A percentile compares a stretch with the other conserved stretches of the same genome.
Conservation (phyloP, 2,329 filamentous ascomycete species). For the Hortaea sp. region DNA sequence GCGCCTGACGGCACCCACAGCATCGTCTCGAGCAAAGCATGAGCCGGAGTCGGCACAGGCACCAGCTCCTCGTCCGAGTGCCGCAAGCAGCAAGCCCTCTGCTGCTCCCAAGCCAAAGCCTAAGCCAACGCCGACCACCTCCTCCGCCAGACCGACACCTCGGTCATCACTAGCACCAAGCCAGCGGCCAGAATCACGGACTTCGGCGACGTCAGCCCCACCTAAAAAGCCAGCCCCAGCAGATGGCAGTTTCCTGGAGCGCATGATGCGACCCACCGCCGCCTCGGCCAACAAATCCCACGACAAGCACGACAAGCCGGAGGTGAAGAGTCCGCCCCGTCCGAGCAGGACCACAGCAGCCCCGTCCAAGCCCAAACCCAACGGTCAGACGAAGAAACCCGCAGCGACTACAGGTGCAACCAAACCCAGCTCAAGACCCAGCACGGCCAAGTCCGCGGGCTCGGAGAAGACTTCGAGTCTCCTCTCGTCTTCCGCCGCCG, state of each 20-base stretch:
- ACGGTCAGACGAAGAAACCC: conserved; percentile 3
- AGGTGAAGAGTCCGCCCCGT: conserved; percentile 28
- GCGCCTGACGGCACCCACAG: conserved; percentile 59
- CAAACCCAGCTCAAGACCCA: conserved; percentile 1
- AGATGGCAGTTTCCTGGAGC: conserved; percentile 64
- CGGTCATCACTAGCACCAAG: conserved; percentile 25
- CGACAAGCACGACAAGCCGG: conserved; percentile 42
- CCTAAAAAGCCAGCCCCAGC: conserved; percentile 36
- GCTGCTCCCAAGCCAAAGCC: conserved; percentile 22
- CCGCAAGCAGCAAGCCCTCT: conserved; percentile 14
- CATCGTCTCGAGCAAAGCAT: conserved; percentile 57
- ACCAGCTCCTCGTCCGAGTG: conserved; percentile 5
- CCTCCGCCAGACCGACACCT: conserved; percentile 23
- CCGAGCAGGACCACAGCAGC: conserved; percentile 1
- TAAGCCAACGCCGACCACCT: conserved; percentile 19
- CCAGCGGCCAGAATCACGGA: conserved; percentile 38
- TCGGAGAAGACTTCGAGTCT: no score
- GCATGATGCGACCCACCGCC: conserved; percentile 71
- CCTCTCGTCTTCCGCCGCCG: not conserved
- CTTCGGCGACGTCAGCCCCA: conserved; percentile 25
- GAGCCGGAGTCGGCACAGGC: conserved; percentile 18
- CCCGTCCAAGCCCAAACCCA: conserved; percentile 7
- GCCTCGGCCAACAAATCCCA: conserved; percentile 57
- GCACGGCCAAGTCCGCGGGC: not conserved
- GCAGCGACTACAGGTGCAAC: not conserved